A percentile compares a stretch with the other conserved stretches of the same genome.
Evolutionary conservation across 345 rosid genomes (phyloP).

Genomic region (Ceriops zippeliana): DNA sequence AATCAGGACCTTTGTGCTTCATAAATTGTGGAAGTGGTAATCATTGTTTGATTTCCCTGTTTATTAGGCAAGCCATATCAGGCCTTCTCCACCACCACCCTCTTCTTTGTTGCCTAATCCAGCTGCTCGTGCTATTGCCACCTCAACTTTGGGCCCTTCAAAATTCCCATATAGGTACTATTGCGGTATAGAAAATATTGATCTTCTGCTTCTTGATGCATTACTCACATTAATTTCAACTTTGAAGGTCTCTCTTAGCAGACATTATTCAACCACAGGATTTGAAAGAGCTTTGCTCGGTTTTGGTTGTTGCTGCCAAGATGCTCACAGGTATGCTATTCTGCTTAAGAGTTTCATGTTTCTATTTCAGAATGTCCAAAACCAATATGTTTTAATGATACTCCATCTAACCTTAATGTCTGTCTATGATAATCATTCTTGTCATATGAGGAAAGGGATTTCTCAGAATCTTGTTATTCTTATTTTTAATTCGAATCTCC

Average conservation of each 20-base stretch:
- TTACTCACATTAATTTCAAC: slow-evolving; percentile 37
- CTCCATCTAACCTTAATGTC: too few species aligned
- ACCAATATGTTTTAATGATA: too few species aligned
- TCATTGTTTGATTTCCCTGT: slow-evolving; percentile 12
- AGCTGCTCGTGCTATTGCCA: slow-evolving; percentile 42
- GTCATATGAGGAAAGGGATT: neutral
- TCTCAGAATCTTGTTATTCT: neutral
- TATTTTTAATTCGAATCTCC: neutral
- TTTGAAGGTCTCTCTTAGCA: slow-evolving; percentile 85
- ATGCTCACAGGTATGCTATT: slow-evolving; percentile 57
- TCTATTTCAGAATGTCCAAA: neutral
- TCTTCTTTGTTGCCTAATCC: slow-evolving; percentile 47
- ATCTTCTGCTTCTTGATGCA: slow-evolving; percentile 7
- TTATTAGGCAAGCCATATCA: slow-evolving; percentile 57
- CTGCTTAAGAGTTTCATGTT: neutral
- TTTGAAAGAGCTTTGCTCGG: slow-evolving; percentile 94
- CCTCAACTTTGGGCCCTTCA: slow-evolving; percentile 45
- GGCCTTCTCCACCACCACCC: slow-evolving; percentile 43
- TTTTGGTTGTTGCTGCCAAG: slow-evolving; percentile 79
- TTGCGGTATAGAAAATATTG: slow-evolving; percentile 5
- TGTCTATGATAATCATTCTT: slow-evolving; percentile 6
- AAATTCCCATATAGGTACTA: slow-evolving; percentile 79
- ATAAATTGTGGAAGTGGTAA: slow-evolving; percentile 8
- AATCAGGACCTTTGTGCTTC: neutral
- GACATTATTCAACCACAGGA: slow-evolving; percentile 90